A percentile compares a stretch with the other conserved stretches of the same genome.
phyloP scores from a whole-genome alignment of 805 yeast species.

The Cyberlindnera misumaiensis region DNA sequence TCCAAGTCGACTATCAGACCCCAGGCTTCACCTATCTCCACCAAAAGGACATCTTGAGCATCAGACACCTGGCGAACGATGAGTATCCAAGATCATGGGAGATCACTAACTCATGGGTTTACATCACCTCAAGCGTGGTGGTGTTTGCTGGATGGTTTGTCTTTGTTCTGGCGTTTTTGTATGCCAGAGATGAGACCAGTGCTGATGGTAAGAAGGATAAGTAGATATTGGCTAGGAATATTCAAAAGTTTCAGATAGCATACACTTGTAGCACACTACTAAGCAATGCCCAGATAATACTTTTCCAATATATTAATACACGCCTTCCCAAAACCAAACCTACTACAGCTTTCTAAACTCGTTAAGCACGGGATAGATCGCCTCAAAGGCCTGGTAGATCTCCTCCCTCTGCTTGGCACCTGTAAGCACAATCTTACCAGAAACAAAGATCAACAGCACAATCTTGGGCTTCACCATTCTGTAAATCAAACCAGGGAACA shows the following conservation, averaged over 20 bases:
- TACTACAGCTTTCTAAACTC: slow-evolving; percentile 76
- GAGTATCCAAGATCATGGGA: slow-evolving; percentile 93
- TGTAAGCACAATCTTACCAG: slow-evolving; percentile 94
- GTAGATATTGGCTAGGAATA: slow-evolving; percentile 4
- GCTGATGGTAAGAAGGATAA: slow-evolving; percentile 17
- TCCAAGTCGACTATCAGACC: slow-evolving; percentile 69
- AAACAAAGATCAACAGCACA: slow-evolving; percentile 89
- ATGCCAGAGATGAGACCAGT: slow-evolving; percentile 14
- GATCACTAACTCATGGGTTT: slow-evolving; percentile 90
- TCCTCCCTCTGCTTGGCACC: slow-evolving; percentile 99
- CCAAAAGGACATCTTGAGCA: slow-evolving; percentile 65
- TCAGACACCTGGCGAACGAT: slow-evolving; percentile 92
- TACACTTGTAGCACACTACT: no score
- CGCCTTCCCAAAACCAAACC: neutral
- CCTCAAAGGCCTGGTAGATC: slow-evolving; percentile 96
- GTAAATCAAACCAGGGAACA: slow-evolving; percentile 96
- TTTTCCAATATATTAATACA: neutral
- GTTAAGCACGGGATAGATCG: slow-evolving; percentile 95
- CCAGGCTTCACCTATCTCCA: slow-evolving; percentile 63
- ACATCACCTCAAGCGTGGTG: slow-evolving; percentile 59
- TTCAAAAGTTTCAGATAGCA: no score
- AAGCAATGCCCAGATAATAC: neutral
- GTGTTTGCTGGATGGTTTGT: slow-evolving; percentile 73
- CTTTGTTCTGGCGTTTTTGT: slow-evolving; percentile 59
- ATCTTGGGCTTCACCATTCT: slow-evolving; percentile 99